Evolutionary conservation across 1,139 yeast species (phyloP), one percentile per base, ranked within the genome.

Genomic region (Hyphopichia fennica): DNA sequence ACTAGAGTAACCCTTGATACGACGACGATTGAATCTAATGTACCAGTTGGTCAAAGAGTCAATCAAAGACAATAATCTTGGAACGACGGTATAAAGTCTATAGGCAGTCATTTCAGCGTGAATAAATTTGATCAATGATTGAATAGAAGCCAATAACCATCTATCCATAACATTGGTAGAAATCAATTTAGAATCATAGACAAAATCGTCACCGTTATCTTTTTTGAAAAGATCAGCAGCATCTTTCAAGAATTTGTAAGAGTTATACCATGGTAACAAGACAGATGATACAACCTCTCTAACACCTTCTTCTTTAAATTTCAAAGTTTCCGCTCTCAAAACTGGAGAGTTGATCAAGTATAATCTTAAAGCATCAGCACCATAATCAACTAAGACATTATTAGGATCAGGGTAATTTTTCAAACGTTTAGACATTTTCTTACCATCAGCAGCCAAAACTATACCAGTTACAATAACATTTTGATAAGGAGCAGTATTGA

Each of bases 41-140:
- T 95, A 95, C 99, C 99, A 93, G 74, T 95, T 95, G 52, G 99
- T 95, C 67, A 95, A 81, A 60, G 88, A 90, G 58, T 93, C 99
- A 65, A 95, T 87, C 64, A 93, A 86, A 45, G 80, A 76, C 57
- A 95, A 78, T 60, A 95, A 75, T 61, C 85, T 87, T 55, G 99
- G 96, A 52, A 95, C 98, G 54, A 95, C 99, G 37, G 97, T 90
- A 72, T 89, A 93, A 54, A 93, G 76, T 67, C 96, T 82, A 75
- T 95, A 93, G 50, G 81, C 86, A 39, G 64, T 67, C 99, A 93
- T 93, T 74, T 95, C 99, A 49, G 72, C 69, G 65, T 91, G 96
- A 55, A 93, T 89, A 59, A 77, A 88, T 59, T 81, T 79, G 54
- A 93, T 82, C 63, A 95, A 81, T 14, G 96, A 85, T 75, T 93